Evolutionary conservation across 345 rosid genomes (phyloP), one percentile per base, ranked within the genome.

Genomic region (Bruguiera sexangula): DNA sequence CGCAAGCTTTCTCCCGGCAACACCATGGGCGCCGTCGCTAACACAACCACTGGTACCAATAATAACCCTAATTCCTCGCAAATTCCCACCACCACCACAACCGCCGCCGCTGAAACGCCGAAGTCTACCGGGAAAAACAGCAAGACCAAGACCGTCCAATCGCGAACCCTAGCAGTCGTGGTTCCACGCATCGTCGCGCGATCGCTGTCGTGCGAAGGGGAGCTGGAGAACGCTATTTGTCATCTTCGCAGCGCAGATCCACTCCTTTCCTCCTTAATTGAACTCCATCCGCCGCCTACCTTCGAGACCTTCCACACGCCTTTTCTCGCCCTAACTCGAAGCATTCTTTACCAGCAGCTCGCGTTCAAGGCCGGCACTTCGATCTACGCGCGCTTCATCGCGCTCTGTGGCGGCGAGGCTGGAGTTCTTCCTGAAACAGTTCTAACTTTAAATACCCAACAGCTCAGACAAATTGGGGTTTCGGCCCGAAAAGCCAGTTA

Each of bases 401-500:
- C 86, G 0, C 87, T 96, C 11, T 96, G 98, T 50, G 95, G 96
- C 0, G 95, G 98, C 1, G 95, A 90, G 72, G 63, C 82, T 5
- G 88, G 88, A 1, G 98, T 88, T 9, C 67, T 86, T 1, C 98
- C 99, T 0, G 94, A 89, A 70, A 83, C 85, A 0, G 97, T 92
- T 6, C 76, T 95, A 7, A 82, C 85, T 11, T 80, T 90, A 6
- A 80, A 90, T 2, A 82, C 94, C n/a, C 96, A 86, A 20, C 87
- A 89, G 86, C 88, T 89, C 21, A 84, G 98, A 4, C 98, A 95
- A 75, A 92, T 92, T 27, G 98, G 99, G 27, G 87, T 95, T 3
- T 95, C 99, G 0, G 98, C 94, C 11, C 86, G 98, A 20, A 95
- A 95, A 81, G 94, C 97, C 3, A 90, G 96, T 56, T 95, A 95